A percentile compares a stretch with the other conserved stretches of the same genome.
phyloP scores from a whole-genome alignment of 2,329 filamentous ascomycete genomes.

The Graphilbum fragrans region DNA sequence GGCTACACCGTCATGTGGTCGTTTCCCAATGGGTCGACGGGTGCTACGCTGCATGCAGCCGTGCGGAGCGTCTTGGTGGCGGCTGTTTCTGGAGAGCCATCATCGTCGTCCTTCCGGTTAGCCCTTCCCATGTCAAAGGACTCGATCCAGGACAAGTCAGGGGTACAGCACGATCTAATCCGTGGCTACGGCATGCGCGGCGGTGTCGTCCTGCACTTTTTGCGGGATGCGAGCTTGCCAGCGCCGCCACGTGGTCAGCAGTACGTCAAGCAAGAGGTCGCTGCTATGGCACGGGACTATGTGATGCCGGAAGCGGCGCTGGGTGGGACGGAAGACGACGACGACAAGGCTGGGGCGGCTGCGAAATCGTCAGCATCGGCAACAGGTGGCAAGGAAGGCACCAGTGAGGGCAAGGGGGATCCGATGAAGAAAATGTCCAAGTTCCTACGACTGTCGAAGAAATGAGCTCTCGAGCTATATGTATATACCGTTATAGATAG shows the following conservation, averaged over 20 bases:
- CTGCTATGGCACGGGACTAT: slow-evolving; percentile 52
- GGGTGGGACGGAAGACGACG: slow-evolving; percentile 14
- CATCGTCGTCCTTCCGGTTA: slow-evolving; percentile 48
- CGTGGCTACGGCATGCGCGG: slow-evolving; percentile 58
- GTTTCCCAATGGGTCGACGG: slow-evolving; percentile 58
- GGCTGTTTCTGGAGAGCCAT: slow-evolving; percentile 41
- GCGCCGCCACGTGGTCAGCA: slow-evolving; percentile 34
- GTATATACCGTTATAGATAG: no score
- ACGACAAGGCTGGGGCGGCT: slow-evolving; percentile 21
- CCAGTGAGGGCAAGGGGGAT: slow-evolving; percentile 13
- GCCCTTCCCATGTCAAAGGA: slow-evolving; percentile 46
- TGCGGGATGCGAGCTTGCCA: slow-evolving; percentile 58
- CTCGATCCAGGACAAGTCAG: slow-evolving; percentile 32
- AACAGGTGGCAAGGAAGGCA: slow-evolving; percentile 11
- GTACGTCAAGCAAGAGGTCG: slow-evolving; percentile 46
- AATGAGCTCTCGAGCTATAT: slow-evolving; percentile 2
- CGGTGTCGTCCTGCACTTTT: slow-evolving; percentile 61
- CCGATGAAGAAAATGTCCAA: slow-evolving; percentile 17
- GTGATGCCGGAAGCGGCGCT: slow-evolving; percentile 46
- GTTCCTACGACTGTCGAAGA: slow-evolving; percentile 11
- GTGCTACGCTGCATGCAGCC: slow-evolving; percentile 59
- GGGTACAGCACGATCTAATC: slow-evolving; percentile 47
- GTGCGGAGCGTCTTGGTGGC: slow-evolving; percentile 60
- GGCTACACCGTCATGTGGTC: slow-evolving; percentile 64
- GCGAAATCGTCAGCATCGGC: slow-evolving; percentile 15